These are phyloP conservation scores for Leccinum subrobustum DNA, from an alignment of 1,284 basidiomycete genomes.

Conservation along the genomic window DNA sequence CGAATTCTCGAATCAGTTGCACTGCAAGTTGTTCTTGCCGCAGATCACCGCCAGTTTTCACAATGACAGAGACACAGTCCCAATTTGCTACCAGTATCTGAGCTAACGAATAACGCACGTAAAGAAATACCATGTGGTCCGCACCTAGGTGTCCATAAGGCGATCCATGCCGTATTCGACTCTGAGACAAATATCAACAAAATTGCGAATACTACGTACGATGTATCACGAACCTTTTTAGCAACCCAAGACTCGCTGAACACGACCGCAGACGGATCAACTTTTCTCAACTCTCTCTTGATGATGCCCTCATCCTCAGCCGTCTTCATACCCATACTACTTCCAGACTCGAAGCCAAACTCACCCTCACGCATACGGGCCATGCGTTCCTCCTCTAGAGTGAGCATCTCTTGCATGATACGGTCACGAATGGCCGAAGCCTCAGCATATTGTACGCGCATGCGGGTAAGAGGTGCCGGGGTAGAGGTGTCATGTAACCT, in stretches of 20 bases:
- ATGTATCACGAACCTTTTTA: conserved; percentile 72
- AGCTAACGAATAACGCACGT: conserved; percentile 10
- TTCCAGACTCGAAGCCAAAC: conserved; percentile 45
- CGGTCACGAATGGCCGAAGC: conserved; percentile 89
- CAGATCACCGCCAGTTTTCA: conserved; percentile 97
- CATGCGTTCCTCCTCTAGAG: conserved; percentile 96
- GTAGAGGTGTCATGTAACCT: conserved; percentile 24
- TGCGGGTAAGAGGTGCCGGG: conserved; percentile 42
- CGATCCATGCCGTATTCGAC: conserved; percentile 86
- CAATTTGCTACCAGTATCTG: conserved; percentile 51
- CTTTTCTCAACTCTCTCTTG: conserved; percentile 90
- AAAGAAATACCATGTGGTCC: conserved; percentile 31
- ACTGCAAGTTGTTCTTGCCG: conserved; percentile 98
- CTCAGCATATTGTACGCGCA: conserved; percentile 75
- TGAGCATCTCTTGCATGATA: conserved; percentile 99
- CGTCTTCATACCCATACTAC: conserved; percentile 53
- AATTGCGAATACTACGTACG: neutral
- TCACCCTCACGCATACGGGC: conserved; percentile 82
- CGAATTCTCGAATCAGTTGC: conserved; percentile 92
- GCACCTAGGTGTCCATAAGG: conserved; percentile 94
- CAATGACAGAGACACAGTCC: conserved; percentile 94
- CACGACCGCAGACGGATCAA: conserved; percentile 93
- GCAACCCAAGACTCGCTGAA: conserved; percentile 95
- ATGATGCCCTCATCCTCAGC: conserved; percentile 92
- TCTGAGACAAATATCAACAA: conserved; percentile 40